These are phyloP conservation scores for Tulasnella sp. DNA, from an alignment of 768 basidiomycete genomes.

Conservation along the genomic window DNA sequence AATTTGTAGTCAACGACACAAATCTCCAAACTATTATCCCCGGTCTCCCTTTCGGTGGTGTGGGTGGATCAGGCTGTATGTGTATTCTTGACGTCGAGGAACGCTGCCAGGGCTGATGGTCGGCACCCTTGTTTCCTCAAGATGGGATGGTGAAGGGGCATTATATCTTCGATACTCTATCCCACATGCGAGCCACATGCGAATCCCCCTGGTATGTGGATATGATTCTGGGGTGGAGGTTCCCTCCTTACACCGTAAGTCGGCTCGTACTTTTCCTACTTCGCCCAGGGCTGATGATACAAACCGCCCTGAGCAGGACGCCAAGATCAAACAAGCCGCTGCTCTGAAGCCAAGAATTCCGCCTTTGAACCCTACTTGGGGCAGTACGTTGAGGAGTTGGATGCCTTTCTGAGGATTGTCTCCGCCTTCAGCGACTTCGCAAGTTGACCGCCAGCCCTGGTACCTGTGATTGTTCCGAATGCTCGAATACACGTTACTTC, in stretches of 20 bases:
- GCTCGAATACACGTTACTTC: too few relatives aligned
- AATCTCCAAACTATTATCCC: slow-evolving; percentile 42
- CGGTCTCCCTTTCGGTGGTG: slow-evolving; percentile 28
- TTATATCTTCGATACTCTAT: slow-evolving; percentile 55
- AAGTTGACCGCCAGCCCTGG: too few relatives aligned
- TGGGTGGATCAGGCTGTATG: slow-evolving; percentile 20
- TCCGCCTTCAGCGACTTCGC: too few relatives aligned
- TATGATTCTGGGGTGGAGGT: slow-evolving; percentile 1
- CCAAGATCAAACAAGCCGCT: not conserved
- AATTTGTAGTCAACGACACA: slow-evolving; percentile 56
- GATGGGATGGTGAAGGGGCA: slow-evolving; percentile 54
- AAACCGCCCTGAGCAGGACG: not conserved
- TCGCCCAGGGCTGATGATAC: too few relatives aligned
- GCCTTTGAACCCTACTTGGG: not conserved
- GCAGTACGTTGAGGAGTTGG: not conserved
- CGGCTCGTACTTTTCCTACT: too few relatives aligned
- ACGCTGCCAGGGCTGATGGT: not conserved
- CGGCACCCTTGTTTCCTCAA: slow-evolving; percentile 31
- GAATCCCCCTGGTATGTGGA: slow-evolving; percentile 39
- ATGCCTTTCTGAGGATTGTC: not conserved
- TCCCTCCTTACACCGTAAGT: slow-evolving; percentile 11
- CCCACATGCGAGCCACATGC: slow-evolving; percentile 54
- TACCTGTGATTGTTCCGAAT: too few relatives aligned
- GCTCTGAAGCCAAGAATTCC: not conserved
- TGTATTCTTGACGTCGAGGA: not conserved